Evolutionary conservation across 331 rosid species (phyloP).

Genomic region (Quercus tomentella): DNA sequence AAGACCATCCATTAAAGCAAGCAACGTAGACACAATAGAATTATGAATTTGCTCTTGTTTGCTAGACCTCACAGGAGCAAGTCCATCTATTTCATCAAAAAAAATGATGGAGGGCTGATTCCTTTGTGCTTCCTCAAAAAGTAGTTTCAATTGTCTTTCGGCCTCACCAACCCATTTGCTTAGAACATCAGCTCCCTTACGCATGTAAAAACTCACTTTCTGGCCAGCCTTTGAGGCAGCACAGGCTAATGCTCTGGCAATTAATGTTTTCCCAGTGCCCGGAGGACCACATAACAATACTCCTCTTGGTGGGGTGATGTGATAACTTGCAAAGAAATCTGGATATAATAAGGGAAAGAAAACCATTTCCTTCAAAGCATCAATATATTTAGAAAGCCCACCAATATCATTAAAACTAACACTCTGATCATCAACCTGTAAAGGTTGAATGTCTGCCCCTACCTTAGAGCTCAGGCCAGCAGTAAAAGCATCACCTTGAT

Average conservation of each 20-base stretch:
- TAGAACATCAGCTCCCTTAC: slow-evolving; percentile 96
- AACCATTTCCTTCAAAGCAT: slow-evolving; percentile 97
- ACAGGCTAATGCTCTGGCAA: slow-evolving; percentile 97
- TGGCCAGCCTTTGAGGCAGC: slow-evolving; percentile 99
- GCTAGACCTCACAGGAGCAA: slow-evolving; percentile 99
- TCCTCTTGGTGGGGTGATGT: slow-evolving; percentile 98
- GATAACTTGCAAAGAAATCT: slow-evolving; percentile 93
- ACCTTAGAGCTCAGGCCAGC: slow-evolving; percentile 99
- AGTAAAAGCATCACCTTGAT: slow-evolving; percentile 88
- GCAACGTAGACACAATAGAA: slow-evolving; percentile 96
- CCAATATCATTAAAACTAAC: slow-evolving; percentile 95
- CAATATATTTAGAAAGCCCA: slow-evolving; percentile 85
- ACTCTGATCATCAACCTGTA: slow-evolving; percentile 83
- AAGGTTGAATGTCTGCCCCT: slow-evolving; percentile 97
- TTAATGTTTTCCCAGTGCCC: slow-evolving; percentile 93
- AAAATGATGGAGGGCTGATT: slow-evolving; percentile 96
- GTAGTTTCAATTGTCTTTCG: slow-evolving; percentile 92
- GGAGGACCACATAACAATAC: slow-evolving; percentile 97
- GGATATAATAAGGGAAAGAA: slow-evolving; percentile 95
- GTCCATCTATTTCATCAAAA: slow-evolving; percentile 98
- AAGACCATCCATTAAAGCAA: slow-evolving; percentile 99
- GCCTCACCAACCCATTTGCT: slow-evolving; percentile 99
- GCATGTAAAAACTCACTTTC: slow-evolving; percentile 97
- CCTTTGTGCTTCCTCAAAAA: slow-evolving; percentile 98
- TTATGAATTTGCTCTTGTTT: slow-evolving; percentile 98